These are phyloP conservation scores for Mortierella sp. DNA, from an alignment of 371 early-diverging fungal genomes.

Conservation along the genomic window DNA sequence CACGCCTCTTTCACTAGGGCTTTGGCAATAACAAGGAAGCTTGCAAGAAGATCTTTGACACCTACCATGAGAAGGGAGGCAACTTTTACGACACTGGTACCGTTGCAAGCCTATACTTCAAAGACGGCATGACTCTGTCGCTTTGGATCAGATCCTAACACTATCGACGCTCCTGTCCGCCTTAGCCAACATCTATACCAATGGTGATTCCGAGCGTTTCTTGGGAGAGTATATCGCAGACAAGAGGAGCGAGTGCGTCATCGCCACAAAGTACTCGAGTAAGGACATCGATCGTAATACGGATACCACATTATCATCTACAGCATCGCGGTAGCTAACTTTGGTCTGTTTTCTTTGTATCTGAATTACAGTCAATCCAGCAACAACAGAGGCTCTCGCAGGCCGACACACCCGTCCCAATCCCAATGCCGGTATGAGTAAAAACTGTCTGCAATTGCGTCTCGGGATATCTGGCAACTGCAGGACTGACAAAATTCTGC, in stretches of 20 bases:
- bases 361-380: conserved; percentile 22
- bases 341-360: too few relatives aligned
- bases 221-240: conserved; percentile 59
- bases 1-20: conserved; percentile 22
- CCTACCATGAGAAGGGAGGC: conserved; percentile 55
- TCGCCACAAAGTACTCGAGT: conserved; percentile 61
- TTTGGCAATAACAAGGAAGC: conserved; percentile 41
- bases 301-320: background rate
- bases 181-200: conserved; percentile 55
- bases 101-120: background rate
- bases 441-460: background rate
- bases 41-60: conserved; percentile 53
- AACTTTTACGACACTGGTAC: conserved; percentile 58
- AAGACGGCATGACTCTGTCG: too few relatives aligned
- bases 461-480: too few relatives aligned
- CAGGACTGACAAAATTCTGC: background rate
- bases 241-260: conserved; percentile 55
- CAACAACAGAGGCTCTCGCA: conserved; percentile 12
- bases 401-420: conserved; percentile 21
- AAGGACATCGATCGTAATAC: background rate
- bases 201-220: conserved; percentile 56
- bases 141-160: too few relatives aligned
- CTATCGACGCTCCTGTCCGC: background rate
- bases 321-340: too few relatives aligned
- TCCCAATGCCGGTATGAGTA: conserved; percentile 34